phyloP scores from a whole-genome alignment of 2,329 filamentous ascomycete species.

The Ceratocystis cubensis region DNA sequence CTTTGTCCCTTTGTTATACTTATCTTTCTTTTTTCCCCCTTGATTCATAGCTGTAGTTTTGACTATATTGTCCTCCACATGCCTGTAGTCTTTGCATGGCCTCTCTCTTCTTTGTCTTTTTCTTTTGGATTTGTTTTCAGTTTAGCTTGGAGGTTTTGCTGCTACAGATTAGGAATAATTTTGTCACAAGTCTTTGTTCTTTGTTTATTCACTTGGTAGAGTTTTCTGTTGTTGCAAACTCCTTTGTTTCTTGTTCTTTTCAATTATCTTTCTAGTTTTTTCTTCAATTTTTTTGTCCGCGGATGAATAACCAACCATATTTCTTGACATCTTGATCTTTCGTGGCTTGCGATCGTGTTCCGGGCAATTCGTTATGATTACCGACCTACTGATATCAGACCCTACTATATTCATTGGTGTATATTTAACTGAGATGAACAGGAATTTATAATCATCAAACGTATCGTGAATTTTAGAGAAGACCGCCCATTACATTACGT shows the following conservation, averaged over 20 bases:
- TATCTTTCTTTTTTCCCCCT: conserved; percentile 1
- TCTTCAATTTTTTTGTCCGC: background rate
- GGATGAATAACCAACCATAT: too few relatives aligned
- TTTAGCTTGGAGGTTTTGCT: background rate
- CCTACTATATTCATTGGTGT: background rate
- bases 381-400: too few relatives aligned
- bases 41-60: background rate
- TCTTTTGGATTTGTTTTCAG: background rate
- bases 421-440: background rate
- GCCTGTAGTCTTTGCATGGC: background rate
- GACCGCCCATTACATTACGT: background rate
- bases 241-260: background rate
- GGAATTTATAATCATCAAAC: background rate
- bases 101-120: background rate
- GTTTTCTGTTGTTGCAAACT: background rate
- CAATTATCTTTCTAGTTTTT: background rate
- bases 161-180: background rate
- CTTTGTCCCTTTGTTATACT: background rate
- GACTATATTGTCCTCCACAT: background rate
- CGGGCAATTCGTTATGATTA: too few relatives aligned
- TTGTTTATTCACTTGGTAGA: background rate
- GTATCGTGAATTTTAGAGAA: background rate
- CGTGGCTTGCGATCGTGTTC: background rate
- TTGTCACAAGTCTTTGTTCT: background rate
- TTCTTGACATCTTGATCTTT: too few relatives aligned